Evolutionary conservation across 2,329 filamentous ascomycete genomes (phyloP).

Genomic region (Alternaria sp.): DNA sequence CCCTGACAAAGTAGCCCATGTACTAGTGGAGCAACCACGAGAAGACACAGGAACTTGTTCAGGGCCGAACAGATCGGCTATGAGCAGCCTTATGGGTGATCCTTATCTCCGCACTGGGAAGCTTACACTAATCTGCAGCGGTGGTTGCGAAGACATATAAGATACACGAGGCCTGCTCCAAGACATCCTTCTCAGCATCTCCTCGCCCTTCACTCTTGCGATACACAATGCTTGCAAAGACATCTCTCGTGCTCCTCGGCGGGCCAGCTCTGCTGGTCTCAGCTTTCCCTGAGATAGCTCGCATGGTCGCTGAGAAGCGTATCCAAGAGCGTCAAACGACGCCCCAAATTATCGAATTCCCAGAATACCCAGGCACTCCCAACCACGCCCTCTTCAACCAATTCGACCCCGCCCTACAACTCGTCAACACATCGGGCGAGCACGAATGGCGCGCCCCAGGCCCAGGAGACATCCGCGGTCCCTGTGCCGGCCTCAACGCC

Average conservation of each 20-base stretch:
- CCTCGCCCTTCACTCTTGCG: background rate
- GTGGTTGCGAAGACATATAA: background rate
- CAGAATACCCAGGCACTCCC: background rate
- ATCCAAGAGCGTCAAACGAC: background rate
- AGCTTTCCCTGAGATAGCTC: background rate
- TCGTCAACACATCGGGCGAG: background rate
- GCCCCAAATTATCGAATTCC: background rate
- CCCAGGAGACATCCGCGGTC: background rate
- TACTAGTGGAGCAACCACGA: background rate
- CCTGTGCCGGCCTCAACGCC: background rate
- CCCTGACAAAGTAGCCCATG: background rate
- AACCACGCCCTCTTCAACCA: background rate
- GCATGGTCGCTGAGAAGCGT: background rate
- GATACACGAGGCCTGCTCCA: background rate
- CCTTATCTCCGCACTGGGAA: background rate
- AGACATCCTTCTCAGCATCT: background rate
- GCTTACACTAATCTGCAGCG: background rate
- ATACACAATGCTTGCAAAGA: background rate
- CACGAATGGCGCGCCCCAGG: background rate
- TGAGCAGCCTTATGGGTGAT: background rate
- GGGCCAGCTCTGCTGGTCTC: background rate
- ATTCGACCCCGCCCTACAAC: background rate
- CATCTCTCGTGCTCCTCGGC: background rate
- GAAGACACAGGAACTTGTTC: background rate
- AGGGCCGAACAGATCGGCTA: background rate